phyloP scores from a whole-genome alignment of 176 grass and related monocot genomes.

The Bromus sterilis region DNA sequence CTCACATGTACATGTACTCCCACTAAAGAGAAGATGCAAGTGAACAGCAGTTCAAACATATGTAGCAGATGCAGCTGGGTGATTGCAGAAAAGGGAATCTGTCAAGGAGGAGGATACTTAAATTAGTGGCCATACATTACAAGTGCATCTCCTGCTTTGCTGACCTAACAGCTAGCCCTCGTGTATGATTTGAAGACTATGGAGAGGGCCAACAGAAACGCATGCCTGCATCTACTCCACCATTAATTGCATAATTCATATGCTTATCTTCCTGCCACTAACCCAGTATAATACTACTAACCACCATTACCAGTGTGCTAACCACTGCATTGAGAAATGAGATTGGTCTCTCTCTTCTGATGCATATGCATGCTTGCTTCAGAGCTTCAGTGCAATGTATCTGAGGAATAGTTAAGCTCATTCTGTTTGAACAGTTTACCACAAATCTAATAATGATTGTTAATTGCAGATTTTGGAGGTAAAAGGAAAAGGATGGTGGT shows the following conservation, averaged over 20 bases:
- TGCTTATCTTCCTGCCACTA: slow-evolving; percentile 21
- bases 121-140: neutral
- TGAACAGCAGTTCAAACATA: slow-evolving; percentile 16
- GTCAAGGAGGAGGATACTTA: neutral
- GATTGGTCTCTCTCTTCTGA: neutral
- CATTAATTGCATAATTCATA: neutral
- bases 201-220: slow-evolving; percentile 23
- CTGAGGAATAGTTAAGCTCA: neutral
- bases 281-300: slow-evolving; percentile 17
- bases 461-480: neutral
- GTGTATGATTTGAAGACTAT: slow-evolving; percentile 22
- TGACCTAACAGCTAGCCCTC: slow-evolving; percentile 6
- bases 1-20: slow-evolving; percentile 9
- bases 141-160: slow-evolving; percentile 14
- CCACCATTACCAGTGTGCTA: slow-evolving; percentile 26
- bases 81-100: slow-evolving; percentile 13
- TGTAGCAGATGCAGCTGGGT: slow-evolving; percentile 13
- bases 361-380: neutral
- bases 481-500: neutral
- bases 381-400: neutral
- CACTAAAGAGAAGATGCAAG: slow-evolving; percentile 19
- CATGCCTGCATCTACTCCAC: slow-evolving; percentile 42
- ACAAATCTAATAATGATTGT: no score
- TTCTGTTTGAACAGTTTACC: no score
- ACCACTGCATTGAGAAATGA: slow-evolving; percentile 24